Conservation (phyloP, 352 stramenopile species). For the Phytophthora aleatoria region DNA sequence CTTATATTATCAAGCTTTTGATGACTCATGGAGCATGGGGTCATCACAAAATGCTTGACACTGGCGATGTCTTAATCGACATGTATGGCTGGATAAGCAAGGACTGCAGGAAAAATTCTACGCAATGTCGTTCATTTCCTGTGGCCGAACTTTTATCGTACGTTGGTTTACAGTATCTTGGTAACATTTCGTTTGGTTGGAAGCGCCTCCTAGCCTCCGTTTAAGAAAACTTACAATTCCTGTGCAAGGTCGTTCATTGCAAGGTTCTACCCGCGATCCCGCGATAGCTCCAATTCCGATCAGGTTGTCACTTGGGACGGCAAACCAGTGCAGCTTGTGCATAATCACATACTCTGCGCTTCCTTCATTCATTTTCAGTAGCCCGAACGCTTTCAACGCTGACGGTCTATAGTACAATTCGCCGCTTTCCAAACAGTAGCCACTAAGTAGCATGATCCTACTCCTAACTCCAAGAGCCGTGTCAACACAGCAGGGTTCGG, state of each 20-base stretch:
- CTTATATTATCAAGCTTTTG: too few relatives aligned
- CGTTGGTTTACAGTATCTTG: background rate
- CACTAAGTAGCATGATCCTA: constrained; percentile 6
- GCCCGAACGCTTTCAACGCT: constrained; percentile 17
- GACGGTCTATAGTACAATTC: constrained; percentile 20
- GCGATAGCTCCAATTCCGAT: constrained; percentile 16
- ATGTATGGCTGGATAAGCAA: too few relatives aligned
- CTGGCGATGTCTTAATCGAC: too few relatives aligned
- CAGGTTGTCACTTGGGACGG: constrained; percentile 13
- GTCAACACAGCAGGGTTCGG: constrained; percentile 22
- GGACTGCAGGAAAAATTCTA: background rate
- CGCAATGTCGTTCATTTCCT: background rate
- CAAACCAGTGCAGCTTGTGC: constrained; percentile 19
- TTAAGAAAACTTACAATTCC: constrained; percentile 18
- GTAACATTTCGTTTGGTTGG: background rate
- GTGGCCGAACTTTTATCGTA: background rate
- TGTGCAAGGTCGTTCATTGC: constrained; percentile 13
- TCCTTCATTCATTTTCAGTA: constrained; percentile 27
- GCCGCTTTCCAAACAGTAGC: constrained; percentile 16
- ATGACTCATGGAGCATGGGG: too few relatives aligned
- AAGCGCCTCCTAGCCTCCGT: constrained; percentile 8
- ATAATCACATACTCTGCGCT: constrained; percentile 18
- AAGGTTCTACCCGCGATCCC: constrained; percentile 10
- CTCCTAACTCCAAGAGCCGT: constrained; percentile 15
- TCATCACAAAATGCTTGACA: too few relatives aligned